A percentile compares a stretch with the other conserved stretches of the same genome.
phyloP scores from a whole-genome alignment of 768 basidiomycete species.

The Leccinum disarticulatum region DNA sequence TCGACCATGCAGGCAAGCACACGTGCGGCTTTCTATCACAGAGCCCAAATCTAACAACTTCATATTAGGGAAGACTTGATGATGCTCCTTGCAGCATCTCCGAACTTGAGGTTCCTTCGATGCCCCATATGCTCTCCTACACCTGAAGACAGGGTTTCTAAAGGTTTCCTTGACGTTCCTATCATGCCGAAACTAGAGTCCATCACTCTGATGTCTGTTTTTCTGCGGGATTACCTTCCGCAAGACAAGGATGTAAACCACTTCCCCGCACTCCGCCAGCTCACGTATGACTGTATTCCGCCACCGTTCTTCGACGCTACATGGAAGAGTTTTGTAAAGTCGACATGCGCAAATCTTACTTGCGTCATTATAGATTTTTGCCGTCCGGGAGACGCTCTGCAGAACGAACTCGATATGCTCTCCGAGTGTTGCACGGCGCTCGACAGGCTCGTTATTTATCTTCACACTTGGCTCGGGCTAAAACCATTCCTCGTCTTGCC shows the following conservation, averaged over 20 bases:
- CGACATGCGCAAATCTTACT: conserved; percentile 28
- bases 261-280: conserved; percentile 30
- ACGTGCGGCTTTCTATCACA: background rate
- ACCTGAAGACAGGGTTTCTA: conserved; percentile 20
- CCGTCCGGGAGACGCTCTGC: conserved; percentile 24
- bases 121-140: conserved; percentile 30
- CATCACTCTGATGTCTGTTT: conserved; percentile 27
- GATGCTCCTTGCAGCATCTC: conserved; percentile 24
- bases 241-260: conserved; percentile 27
- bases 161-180: conserved; percentile 22
- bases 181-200: conserved; percentile 29
- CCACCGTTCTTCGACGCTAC: conserved; percentile 29
- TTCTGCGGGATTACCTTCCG: conserved; percentile 32
- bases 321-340: conserved; percentile 29
- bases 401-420: conserved; percentile 25
- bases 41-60: conserved; percentile 1
- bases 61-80: conserved; percentile 28
- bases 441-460: conserved; percentile 27
- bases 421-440: conserved; percentile 25
- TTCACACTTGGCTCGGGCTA: conserved; percentile 27
- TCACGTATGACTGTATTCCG: conserved; percentile 33
- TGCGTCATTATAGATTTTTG: conserved; percentile 29
- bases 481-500: conserved; percentile 22
- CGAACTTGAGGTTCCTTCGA: conserved; percentile 29
- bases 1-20: conserved; percentile 30